Evolutionary conservation across 345 rosid species (phyloP).

Genomic region (Corchorus olitorius): DNA sequence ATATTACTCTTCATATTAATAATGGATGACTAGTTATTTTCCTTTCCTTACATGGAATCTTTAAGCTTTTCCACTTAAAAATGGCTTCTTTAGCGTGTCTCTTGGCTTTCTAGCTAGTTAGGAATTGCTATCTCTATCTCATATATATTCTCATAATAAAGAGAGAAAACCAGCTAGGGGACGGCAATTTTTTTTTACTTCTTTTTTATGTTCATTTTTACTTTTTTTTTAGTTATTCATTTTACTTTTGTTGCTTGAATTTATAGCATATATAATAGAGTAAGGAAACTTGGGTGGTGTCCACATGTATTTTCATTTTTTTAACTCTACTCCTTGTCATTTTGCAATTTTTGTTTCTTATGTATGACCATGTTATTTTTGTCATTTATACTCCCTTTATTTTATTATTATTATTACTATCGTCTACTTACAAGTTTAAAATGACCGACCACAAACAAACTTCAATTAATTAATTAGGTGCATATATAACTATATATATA

Average conservation of each 20-base stretch:
- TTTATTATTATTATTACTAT: too few species aligned
- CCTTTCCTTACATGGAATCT: background rate
- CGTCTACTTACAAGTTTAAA: too few species aligned
- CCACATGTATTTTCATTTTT: background rate
- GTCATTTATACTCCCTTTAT: background rate
- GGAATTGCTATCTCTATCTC: background rate
- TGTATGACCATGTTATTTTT: background rate
- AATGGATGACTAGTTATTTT: too few species aligned
- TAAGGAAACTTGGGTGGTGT: background rate
- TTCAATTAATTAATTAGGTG: too few species aligned
- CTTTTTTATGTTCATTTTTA: too few species aligned
- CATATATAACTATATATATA: too few species aligned
- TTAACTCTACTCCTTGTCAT: background rate
- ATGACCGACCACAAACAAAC: too few species aligned
- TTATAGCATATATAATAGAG: background rate
- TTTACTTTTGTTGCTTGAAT: background rate
- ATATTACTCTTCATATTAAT: too few species aligned
- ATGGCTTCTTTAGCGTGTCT: background rate
- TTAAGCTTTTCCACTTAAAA: background rate
- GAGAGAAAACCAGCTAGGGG: too few species aligned
- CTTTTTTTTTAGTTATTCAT: too few species aligned
- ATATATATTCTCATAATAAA: too few species aligned
- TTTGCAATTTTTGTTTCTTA: background rate
- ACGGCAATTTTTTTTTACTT: too few species aligned
- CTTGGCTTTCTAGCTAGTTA: background rate